Base-by-base conservation (phyloP, 441 rosid species). In the Viola pubescens region DNA sequence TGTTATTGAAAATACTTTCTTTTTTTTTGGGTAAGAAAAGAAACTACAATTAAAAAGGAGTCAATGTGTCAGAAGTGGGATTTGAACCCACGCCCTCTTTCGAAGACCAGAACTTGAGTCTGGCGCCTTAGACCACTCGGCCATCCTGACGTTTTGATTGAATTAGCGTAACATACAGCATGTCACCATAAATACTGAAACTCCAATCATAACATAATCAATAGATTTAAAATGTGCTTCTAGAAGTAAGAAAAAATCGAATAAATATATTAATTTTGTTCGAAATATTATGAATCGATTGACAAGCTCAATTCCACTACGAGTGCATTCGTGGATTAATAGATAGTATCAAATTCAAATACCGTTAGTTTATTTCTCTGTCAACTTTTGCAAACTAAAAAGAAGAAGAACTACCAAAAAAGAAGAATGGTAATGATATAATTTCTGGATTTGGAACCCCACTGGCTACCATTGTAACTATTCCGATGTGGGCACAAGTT, bases 91-190 rank as follows among this genome's bases (percentile, higher is more conserved):
- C 26, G 74, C 81, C 69, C 76, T 72, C 79, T 70, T 12, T 14
- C 72, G 80, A 79, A 38, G 76, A 78, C 81, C 73, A 81, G 71
- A 72, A 74, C 79, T 79, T 72, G 78, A 74, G 80, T 78, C 75
- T 67, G 70, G 76, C 80, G 76, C 69, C 76, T 72, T 77, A 72
- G 78, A 77, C 75, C 74, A 73, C 80, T 71, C 73, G 75, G 71
- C 77, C 75, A 70, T 61, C 72, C 75, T 68, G 75, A 52, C 58
- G 55, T 37, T 5, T 19, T 51, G 54, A 19, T 7, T 19, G 4
- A 51, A 7, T 4, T 7, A 10, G 10, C 9, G 38, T 43, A 43
- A 9, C 7, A 42, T 42, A 4, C 7, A 42, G 4, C 7, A 42
- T 42, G 5, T 42, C 7, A 42, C 7, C 7, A 4, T 42, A 42